Conservation (phyloP, 2,329 filamentous ascomycete genomes). For the Trichophaea hybrida region DNA sequence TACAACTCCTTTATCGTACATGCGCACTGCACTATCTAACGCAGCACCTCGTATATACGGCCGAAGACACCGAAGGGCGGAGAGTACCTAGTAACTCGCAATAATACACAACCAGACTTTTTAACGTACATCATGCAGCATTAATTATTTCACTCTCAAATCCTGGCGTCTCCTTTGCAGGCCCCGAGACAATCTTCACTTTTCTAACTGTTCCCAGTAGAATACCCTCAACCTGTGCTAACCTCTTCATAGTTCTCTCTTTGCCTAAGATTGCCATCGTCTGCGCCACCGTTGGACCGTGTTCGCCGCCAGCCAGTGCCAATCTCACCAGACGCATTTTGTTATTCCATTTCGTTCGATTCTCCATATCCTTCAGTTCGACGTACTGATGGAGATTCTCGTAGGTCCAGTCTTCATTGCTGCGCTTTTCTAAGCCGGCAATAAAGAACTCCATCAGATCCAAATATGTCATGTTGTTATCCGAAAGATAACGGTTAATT, state of each 20-base stretch:
- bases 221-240: constrained; percentile 28
- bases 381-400: constrained; percentile 15
- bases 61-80: too few relatives aligned
- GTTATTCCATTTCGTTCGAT: constrained; percentile 27
- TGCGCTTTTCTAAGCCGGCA: constrained; percentile 6
- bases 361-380: constrained; percentile 12
- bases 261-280: constrained; percentile 43
- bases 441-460: constrained; percentile 9
- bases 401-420: constrained; percentile 18
- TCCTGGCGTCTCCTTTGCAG: not conserved
- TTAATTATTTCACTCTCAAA: not conserved
- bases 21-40: too few relatives aligned
- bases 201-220: not conserved
- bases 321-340: constrained; percentile 40
- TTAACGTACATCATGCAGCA: not conserved
- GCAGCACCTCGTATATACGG: too few relatives aligned
- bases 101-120: too few relatives aligned
- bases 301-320: constrained; percentile 39
- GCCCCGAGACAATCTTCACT: not conserved
- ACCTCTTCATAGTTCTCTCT: constrained; percentile 37
- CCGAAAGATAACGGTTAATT: constrained; percentile 10
- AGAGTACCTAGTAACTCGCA: too few relatives aligned
- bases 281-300: constrained; percentile 40
- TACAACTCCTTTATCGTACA: too few relatives aligned
- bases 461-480: not conserved